Evolutionary conservation across 2,329 filamentous ascomycete species (phyloP), one percentile per base, ranked within the genome.

Genomic region (Coniochaeta sp.): DNA sequence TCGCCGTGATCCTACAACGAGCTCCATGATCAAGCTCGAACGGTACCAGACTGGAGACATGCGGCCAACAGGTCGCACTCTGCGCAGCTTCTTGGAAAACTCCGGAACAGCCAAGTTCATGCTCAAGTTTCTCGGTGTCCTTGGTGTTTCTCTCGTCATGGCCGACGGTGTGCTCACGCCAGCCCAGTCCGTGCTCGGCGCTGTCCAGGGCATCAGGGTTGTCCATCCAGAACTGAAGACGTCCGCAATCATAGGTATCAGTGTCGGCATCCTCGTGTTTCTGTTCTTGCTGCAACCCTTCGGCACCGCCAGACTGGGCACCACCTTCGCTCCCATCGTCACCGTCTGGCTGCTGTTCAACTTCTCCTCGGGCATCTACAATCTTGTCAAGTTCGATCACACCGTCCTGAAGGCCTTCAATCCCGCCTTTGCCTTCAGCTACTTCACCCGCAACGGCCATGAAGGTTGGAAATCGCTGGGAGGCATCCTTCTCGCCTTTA

Each of bases 401-500:
- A 74, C 73, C 3, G 78, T 83, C 1, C 65, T 82, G 27, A 74
- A 76, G 60, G 79, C 79, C 1, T 82, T 82, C 56, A 78, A 70
- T 32, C 79, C 79, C 0, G 78, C 76, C 55, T 85, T 77, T 53
- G 83, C 82, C 3, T 79, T 83, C 52, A 63, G 71, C 3, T 88
- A 82, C 61, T 73, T 88, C 32, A 65, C 78, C 18, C 73, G 79
- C 12, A 82, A 85, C 58, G 74, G 75, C 49, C 72, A 77, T 3
- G 71, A 77, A 5, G 84, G 81, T 0, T 88, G 85, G 84, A 73
- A 71, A 53, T 79, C 77, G 52, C 72, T 89, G 1, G 85, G 83
- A 14, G 87, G 87, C 5, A 79, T 91, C 18, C 66, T 91, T 2
- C 76, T 91, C 8, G 79, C 83, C 3, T 91, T 91, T 60, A 91